These are phyloP conservation scores for Microascus cirrosus DNA, from an alignment of 2,329 filamentous ascomycete genomes.

Conservation along the genomic window DNA sequence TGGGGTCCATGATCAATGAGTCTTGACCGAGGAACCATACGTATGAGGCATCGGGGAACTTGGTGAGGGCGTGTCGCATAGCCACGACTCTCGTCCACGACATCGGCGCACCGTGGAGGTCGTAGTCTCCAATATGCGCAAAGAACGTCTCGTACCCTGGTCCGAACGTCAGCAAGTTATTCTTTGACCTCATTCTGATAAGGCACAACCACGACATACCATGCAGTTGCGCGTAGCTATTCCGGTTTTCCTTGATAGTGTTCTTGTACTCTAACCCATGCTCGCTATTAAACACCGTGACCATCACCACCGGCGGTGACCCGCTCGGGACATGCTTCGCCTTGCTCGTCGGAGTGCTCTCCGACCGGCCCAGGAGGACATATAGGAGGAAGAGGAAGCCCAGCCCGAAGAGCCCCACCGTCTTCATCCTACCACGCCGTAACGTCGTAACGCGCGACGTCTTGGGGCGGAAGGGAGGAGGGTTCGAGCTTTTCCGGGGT, in stretches of 20 bases:
- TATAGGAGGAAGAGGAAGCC: conserved; percentile 49
- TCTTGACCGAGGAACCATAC: conserved; percentile 84
- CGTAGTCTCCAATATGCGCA: conserved; percentile 65
- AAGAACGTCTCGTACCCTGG: conserved; percentile 81
- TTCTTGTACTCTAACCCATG: conserved; percentile 52
- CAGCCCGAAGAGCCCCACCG: conserved; percentile 42
- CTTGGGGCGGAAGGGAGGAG: conserved; percentile 57
- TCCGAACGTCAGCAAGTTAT: background rate
- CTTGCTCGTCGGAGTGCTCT: background rate
- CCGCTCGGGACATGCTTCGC: conserved; percentile 33
- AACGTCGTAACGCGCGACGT: conserved; percentile 40
- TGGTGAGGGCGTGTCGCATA: conserved; percentile 76
- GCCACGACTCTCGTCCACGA: conserved; percentile 76
- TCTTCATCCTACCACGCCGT: conserved; percentile 52
- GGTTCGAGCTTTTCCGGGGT: conserved; percentile 70
- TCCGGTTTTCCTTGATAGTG: conserved; percentile 69
- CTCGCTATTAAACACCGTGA: conserved; percentile 63
- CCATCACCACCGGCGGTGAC: conserved; percentile 58
- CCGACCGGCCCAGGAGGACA: conserved; percentile 32
- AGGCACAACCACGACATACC: conserved; percentile 41
- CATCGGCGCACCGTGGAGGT: conserved; percentile 45
- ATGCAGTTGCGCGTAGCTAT: conserved; percentile 75
- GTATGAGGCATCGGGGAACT: conserved; percentile 64
- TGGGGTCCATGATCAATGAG: conserved; percentile 79
- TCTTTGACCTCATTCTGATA: background rate